A percentile compares a stretch with the other conserved stretches of the same genome.
phyloP scores from a whole-genome alignment of 192 early-diverging fungal species.

The Anaeromyces robustus region DNA sequence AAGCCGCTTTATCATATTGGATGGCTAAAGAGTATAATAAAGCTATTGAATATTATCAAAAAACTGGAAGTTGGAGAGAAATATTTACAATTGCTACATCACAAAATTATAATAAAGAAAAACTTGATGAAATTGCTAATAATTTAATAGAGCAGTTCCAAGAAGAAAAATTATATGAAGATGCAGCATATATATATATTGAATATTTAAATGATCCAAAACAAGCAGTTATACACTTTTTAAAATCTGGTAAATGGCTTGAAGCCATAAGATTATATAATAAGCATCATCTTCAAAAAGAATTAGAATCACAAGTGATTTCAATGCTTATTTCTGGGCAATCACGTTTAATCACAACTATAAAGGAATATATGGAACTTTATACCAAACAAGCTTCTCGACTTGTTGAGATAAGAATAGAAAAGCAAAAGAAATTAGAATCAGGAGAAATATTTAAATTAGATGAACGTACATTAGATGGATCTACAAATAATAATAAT shows the following conservation, averaged over 20 bases:
- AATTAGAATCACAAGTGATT: not conserved
- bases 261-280: not conserved
- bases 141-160: constrained; percentile 20
- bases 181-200: not conserved
- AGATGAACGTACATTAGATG: not conserved
- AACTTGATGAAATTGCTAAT: constrained; percentile 28
- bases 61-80: constrained; percentile 46
- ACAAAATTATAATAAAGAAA: constrained; percentile 21
- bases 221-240: not conserved
- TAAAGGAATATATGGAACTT: not conserved
- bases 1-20: constrained; percentile 43
- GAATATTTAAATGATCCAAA: constrained; percentile 1
- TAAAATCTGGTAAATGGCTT: not conserved
- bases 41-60: constrained; percentile 40
- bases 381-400: not conserved
- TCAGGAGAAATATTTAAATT: not conserved
- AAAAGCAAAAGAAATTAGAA: not conserved
- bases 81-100: constrained; percentile 44
- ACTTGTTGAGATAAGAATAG: not conserved
- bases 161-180: not conserved
- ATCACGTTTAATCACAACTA: not conserved
- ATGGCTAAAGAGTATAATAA: constrained; percentile 34
- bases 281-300: not conserved
- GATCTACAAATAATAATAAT: constrained; percentile 33
- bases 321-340: not conserved